Percentiles rank a stretch among this genome's conserved stretches.
Conservation (phyloP, 805 yeast species). For the Yarrowia deformans region DNA sequence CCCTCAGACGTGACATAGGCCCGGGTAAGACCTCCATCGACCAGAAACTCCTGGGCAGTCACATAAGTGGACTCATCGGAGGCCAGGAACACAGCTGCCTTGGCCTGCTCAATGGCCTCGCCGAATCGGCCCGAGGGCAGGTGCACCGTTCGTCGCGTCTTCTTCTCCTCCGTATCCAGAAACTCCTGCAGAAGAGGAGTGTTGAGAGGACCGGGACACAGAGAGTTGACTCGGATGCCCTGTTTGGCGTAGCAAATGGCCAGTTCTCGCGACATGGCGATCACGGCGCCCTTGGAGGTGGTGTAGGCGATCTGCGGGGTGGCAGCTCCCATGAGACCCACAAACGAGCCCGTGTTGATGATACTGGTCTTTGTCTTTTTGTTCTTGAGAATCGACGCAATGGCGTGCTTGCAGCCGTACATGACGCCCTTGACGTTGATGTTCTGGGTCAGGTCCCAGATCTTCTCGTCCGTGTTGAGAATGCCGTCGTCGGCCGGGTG, state of each 20-base stretch:
- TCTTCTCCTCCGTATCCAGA: slow-evolving; percentile 61
- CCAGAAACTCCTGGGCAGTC: slow-evolving; percentile 68
- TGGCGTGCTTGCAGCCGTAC: slow-evolving; percentile 51
- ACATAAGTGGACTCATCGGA: slow-evolving; percentile 59
- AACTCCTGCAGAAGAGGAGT: slow-evolving; percentile 67
- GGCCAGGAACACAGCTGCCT: slow-evolving; percentile 65
- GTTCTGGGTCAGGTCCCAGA: slow-evolving; percentile 52
- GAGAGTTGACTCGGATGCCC: slow-evolving; percentile 62
- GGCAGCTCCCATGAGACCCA: slow-evolving; percentile 52
- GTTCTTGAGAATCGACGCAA: slow-evolving; percentile 48
- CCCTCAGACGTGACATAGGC: slow-evolving; percentile 48
- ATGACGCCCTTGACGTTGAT: slow-evolving; percentile 53
- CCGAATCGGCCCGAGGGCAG: slow-evolving; percentile 67
- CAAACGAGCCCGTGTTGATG: slow-evolving; percentile 53
- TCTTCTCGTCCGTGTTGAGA: slow-evolving; percentile 49
- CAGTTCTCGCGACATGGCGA: slow-evolving; percentile 53
- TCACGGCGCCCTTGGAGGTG: slow-evolving; percentile 53
- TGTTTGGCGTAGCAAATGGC: slow-evolving; percentile 68
- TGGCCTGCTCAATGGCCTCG: slow-evolving; percentile 69
- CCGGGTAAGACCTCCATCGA: slow-evolving; percentile 59
- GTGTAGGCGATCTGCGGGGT: slow-evolving; percentile 54
- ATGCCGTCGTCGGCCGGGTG: slow-evolving; percentile 49
- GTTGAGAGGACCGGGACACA: slow-evolving; percentile 67
- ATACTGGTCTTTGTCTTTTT: slow-evolving; percentile 48
- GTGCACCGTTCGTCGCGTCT: slow-evolving; percentile 53